phyloP scores from a whole-genome alignment of 2,329 filamentous ascomycete species.

The Trichoderma citrinoviride region DNA sequence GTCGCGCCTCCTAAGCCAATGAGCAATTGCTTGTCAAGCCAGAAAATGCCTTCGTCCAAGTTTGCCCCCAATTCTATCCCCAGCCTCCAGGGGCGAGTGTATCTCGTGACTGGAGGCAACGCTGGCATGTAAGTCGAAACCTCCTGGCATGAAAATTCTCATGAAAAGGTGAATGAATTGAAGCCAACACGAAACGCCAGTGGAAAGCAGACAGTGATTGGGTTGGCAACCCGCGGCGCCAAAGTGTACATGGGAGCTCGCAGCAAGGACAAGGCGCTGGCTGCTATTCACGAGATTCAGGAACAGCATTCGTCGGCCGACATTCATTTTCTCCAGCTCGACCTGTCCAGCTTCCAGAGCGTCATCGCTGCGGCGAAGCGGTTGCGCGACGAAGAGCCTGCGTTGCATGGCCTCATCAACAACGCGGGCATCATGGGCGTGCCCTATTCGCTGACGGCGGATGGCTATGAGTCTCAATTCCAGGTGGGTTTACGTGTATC shows the following conservation, averaged over 20 bases:
- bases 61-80: constrained; percentile 44
- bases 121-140: constrained; percentile 42
- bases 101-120: constrained; percentile 46
- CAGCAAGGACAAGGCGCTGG: constrained; percentile 35
- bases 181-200: constrained; percentile 19
- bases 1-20: neutral
- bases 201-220: constrained; percentile 38
- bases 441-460: constrained; percentile 29
- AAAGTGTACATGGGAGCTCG: constrained; percentile 42
- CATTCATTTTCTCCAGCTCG: constrained; percentile 37
- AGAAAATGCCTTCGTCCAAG: constrained; percentile 22
- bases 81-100: constrained; percentile 42
- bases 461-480: constrained; percentile 39
- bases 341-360: constrained; percentile 36
- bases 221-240: constrained; percentile 38
- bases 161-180: neutral
- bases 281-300: constrained; percentile 36
- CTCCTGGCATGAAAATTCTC: no score
- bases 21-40: neutral
- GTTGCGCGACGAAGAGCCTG: constrained; percentile 31
- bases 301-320: constrained; percentile 32
- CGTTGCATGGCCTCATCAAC: constrained; percentile 40
- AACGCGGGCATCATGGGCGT: constrained; percentile 43
- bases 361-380: constrained; percentile 37
- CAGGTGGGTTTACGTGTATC: constrained; percentile 29